Evolutionary conservation across 306 rosid genomes (phyloP).

Genomic region (Castanea sativa): DNA sequence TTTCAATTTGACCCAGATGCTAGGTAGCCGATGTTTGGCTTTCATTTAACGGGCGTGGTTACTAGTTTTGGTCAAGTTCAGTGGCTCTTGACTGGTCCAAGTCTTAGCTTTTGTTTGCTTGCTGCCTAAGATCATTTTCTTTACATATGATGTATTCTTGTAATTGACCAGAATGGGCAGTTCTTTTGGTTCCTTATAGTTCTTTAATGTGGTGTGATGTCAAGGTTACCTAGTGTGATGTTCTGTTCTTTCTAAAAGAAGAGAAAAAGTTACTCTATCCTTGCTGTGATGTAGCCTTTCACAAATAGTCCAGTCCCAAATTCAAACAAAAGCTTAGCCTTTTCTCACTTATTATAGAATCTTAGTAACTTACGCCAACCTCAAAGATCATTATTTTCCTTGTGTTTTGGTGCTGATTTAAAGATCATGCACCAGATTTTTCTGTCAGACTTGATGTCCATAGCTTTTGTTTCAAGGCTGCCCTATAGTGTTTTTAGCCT

Average conservation of each 20-base stretch:
- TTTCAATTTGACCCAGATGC: too few species aligned
- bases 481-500: too few species aligned
- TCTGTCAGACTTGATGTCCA: neutral
- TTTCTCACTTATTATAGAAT: neutral
- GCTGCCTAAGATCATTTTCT: too few species aligned
- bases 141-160: too few species aligned
- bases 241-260: neutral
- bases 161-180: too few species aligned
- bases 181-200: neutral
- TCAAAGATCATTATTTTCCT: neutral
- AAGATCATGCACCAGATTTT: neutral
- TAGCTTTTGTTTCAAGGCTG: too few species aligned
- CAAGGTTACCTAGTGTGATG: neutral
- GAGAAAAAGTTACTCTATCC: neutral
- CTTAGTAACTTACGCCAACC: neutral
- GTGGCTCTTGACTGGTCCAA: too few species aligned
- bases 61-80: too few species aligned
- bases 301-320: neutral
- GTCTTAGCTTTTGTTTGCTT: too few species aligned
- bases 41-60: too few species aligned
- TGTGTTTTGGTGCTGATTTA: neutral
- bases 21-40: too few species aligned
- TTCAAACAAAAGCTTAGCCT: neutral
- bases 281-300: neutral
- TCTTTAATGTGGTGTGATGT: neutral